Evolutionary conservation across 495 filamentous ascomycete genomes (phyloP).

Genomic region (Cercophora scortea): DNA sequence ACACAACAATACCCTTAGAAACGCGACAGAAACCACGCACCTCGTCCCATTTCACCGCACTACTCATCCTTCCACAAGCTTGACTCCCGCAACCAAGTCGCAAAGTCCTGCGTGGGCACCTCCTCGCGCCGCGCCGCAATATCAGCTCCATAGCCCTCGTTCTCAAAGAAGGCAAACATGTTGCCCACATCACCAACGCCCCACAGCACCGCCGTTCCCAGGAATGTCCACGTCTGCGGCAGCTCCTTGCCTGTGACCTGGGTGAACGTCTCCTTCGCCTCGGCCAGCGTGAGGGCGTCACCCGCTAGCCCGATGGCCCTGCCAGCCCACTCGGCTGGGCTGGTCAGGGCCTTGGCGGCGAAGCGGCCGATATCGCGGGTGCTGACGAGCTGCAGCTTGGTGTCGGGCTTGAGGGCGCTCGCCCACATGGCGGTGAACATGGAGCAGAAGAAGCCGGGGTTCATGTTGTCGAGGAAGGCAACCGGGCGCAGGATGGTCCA

Average conservation of each 20-base stretch:
- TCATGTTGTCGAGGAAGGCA: slow-evolving; percentile 59
- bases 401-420: slow-evolving; percentile 25
- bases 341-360: slow-evolving; percentile 47
- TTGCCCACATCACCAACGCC: slow-evolving; percentile 43
- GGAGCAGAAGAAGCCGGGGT: slow-evolving; percentile 43
- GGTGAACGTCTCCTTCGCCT: slow-evolving; percentile 42
- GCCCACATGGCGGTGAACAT: slow-evolving; percentile 50
- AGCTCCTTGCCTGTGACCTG: slow-evolving; percentile 38
- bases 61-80: slow-evolving; percentile 26
- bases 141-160: slow-evolving; percentile 53
- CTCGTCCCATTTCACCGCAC: no score
- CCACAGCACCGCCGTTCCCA: slow-evolving; percentile 33
- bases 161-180: slow-evolving; percentile 61
- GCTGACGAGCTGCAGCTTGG: slow-evolving; percentile 52
- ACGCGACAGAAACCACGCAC: no score
- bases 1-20: no score
- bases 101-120: slow-evolving; percentile 52
- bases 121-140: slow-evolving; percentile 42
- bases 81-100: slow-evolving; percentile 51
- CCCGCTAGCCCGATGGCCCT: slow-evolving; percentile 23
- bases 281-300: slow-evolving; percentile 21
- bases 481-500: slow-evolving; percentile 56
- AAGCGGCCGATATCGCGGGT: slow-evolving; percentile 57
- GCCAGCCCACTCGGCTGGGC: slow-evolving; percentile 22
- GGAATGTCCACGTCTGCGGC: slow-evolving; percentile 40